Evolutionary conservation across 176 grass and related monocot genomes (phyloP), one percentile per base, ranked within the genome.

Genomic region (Musa troglodytarum): DNA sequence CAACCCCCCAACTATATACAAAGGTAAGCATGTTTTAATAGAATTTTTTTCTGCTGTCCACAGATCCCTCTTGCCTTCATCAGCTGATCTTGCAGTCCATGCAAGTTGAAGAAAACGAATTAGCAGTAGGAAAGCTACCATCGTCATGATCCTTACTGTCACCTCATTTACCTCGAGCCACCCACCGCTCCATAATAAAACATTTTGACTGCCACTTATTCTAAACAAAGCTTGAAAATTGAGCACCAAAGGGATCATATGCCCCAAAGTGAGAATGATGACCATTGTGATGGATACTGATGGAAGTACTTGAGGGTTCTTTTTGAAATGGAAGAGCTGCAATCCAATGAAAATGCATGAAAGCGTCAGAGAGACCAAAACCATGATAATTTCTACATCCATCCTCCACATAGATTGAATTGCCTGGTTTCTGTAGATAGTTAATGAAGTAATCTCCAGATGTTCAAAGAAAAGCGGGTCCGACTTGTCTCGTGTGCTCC

Each of bases 271-370:
- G 8, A 97, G 79, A 34, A 97, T 65, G 0, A 87, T 75, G 78
- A 97, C 82, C 93, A 97, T 97, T 54, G 88, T 81, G 74, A 93
- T 87, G 1, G 90, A 97, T 85, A 97, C 83, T 9, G 88, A 84
- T 68, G 87, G 88, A 63, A 86, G 81, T 0, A 78, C 80, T 79
- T 84, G 82, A 15, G 72, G 86, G 29, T 80, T 73, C 68, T 85
- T 93, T 61, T 81, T 93, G 15, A 81, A 83, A 75, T 97, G 79
- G 49, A 89, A 84, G 65, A 97, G 90, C 79, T 97, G 93, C 59
- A 88, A 64, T 55, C 69, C 78, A 61, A 88, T 76, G 74, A 92
- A 90, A 58, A 84, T 28, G 66, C 93, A 97, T 49, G 90, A 82
- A 15, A 97, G 24, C 13, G 86, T 90, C 55, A 93, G 80, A 17